Conservation (phyloP, 257 asterid species). For the Euphrasia confusa region DNA sequence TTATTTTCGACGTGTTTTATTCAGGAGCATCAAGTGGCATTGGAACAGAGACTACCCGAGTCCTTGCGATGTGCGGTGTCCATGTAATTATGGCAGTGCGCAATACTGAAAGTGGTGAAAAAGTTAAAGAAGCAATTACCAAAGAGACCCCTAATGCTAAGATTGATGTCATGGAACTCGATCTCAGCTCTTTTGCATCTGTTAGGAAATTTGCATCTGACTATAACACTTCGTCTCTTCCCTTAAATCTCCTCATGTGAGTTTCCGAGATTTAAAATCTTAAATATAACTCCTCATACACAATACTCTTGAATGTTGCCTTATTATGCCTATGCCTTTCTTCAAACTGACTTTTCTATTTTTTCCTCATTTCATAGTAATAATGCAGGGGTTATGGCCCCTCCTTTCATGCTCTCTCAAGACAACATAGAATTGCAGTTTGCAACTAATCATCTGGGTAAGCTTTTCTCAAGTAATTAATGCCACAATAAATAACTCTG, state of each 20-base stretch:
- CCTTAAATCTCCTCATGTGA: conserved; percentile 61
- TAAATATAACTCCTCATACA: background rate
- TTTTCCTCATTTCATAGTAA: conserved; percentile 37
- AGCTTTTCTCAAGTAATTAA: background rate
- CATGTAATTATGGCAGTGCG: conserved; percentile 70
- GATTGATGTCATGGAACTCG: conserved; percentile 60
- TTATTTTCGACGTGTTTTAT: conserved; percentile 14
- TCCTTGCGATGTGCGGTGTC: conserved; percentile 45
- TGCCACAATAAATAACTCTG: no score
- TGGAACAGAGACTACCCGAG: conserved; percentile 52
- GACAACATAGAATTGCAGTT: conserved; percentile 74
- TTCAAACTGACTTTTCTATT: conserved; percentile 16
- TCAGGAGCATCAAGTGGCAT: conserved; percentile 81
- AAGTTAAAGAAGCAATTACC: conserved; percentile 39
- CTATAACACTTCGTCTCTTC: conserved; percentile 35
- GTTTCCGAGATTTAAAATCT: conserved; percentile 13
- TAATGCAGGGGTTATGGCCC: conserved; percentile 77
- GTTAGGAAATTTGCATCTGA: conserved; percentile 55
- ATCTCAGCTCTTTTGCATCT: conserved; percentile 48
- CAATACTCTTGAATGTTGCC: background rate
- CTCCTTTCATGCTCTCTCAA: conserved; percentile 51
- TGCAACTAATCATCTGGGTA: conserved; percentile 77
- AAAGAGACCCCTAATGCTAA: conserved; percentile 49
- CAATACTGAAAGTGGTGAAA: conserved; percentile 33
- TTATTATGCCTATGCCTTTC: background rate